Evolutionary conservation across 1,284 basidiomycete genomes (phyloP), one percentile per base, ranked within the genome.

Genomic region (Fistulina hepatica): DNA sequence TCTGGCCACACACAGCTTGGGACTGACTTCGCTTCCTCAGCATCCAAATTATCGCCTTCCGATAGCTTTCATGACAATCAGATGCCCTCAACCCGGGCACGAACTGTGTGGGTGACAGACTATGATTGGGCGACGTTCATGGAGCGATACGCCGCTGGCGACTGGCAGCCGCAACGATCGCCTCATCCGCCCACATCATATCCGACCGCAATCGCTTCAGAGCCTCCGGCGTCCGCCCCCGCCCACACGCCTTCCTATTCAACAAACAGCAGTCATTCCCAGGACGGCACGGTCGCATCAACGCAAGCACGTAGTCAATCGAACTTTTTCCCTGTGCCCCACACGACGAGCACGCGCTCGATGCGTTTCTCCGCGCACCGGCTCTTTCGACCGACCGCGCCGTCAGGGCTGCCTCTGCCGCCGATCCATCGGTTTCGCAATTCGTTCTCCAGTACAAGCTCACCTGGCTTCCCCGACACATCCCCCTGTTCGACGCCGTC

Each of bases 71-170:
- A n/a, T n/a, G n/a, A n/a, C n/a, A n/a, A n/a, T n/a, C n/a, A n/a
- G n/a, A n/a, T n/a, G n/a, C n/a, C n/a, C n/a, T n/a, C n/a, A n/a
- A n/a, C n/a, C n/a, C n/a, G n/a, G n/a, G n/a, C n/a, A n/a, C n/a
- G n/a, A n/a, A n/a, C n/a, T n/a, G n/a, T n/a, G n/a, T n/a, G n/a
- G n/a, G n/a, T 34, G 19, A 16, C 59, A 9, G 71, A 71, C 34
- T 71, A 71, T 48, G 78, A 83, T 51, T 90, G 86, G 86, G 65
- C 69, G 13, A 74, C 76, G 0, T 90, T 90, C 55, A 72, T 84
- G 41, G 60, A 67, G 26, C 76, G 81, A 0, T 90, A 91, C 53
- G 75, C 83, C 0, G 55, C 69, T 20, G 86, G 86, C 9, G 67
- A 75, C 43, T 92, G 88, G 80, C 83, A 88, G 53, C 84, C 88